A percentile compares a stretch with the other conserved stretches of the same genome.
Conservation (phyloP, 2,329 filamentous ascomycete genomes). For the Endoconidiophora laricicola region DNA sequence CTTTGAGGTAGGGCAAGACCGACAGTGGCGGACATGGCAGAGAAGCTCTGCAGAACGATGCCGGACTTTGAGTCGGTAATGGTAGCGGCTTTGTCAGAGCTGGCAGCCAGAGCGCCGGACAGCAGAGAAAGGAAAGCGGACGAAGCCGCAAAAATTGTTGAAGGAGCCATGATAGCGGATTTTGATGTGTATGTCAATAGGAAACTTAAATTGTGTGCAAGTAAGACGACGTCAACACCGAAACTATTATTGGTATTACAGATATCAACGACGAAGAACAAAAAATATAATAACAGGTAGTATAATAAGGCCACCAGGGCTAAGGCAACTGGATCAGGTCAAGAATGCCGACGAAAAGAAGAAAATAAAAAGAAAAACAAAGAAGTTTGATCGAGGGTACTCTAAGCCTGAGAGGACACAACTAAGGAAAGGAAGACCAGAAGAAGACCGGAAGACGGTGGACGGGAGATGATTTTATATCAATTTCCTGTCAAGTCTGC, state of each 20-base stretch:
- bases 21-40: constrained; percentile 22
- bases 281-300: background rate
- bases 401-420: constrained; percentile 6
- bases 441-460: background rate
- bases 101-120: background rate
- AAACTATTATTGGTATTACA: too few species aligned
- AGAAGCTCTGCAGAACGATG: constrained; percentile 19
- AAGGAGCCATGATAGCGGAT: constrained; percentile 3
- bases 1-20: constrained; percentile 26
- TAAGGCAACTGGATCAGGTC: background rate
- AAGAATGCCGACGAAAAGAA: constrained; percentile 8
- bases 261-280: background rate
- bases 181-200: background rate
- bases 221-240: too few species aligned
- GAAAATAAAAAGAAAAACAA: background rate
- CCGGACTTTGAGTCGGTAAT: constrained; percentile 12
- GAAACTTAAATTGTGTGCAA: background rate
- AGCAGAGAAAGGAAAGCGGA: constrained; percentile 9
- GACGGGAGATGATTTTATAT: constrained; percentile 5
- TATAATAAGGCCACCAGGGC: constrained; percentile 13
- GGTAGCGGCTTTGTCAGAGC: constrained; percentile 3
- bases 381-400: background rate
- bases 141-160: constrained; percentile 7
- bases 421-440: background rate
- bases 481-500: background rate